Evolutionary conservation across 139 green algal genomes (phyloP).

Genomic region (Haematococcus lacustris): DNA sequence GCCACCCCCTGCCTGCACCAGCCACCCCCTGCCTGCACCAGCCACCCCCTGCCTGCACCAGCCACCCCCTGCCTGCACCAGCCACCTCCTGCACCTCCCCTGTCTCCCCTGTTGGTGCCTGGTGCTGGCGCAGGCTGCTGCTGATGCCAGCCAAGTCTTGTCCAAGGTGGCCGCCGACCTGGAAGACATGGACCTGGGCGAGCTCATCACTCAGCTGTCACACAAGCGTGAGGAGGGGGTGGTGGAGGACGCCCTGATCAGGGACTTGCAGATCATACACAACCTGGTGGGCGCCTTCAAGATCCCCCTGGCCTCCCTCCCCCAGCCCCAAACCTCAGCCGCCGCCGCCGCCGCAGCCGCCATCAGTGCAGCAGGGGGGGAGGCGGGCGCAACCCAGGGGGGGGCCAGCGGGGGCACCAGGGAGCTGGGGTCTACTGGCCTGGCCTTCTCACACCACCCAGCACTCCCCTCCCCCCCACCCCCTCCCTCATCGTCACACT

Average conservation of each 20-base stretch:
- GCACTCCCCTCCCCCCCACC: no score
- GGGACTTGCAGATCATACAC: slow-evolving; percentile 39
- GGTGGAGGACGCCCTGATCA: slow-evolving; percentile 30
- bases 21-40: no score
- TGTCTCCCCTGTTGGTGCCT: not conserved
- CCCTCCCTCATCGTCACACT: no score
- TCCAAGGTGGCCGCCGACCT: slow-evolving; percentile 8
- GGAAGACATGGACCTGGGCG: slow-evolving; percentile 13
- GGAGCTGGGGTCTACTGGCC: no score
- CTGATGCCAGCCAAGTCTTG: not conserved
- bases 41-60: no score
- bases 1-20: no score
- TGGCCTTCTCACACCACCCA: no score
- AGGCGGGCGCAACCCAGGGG: not conserved
- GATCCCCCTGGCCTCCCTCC: not conserved
- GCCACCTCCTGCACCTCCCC: no score
- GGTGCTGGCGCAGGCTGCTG: slow-evolving; percentile 6
- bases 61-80: no score
- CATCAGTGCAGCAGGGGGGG: not conserved
- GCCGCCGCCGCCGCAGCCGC: no score
- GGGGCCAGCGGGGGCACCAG: no score
- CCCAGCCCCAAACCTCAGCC: not conserved
- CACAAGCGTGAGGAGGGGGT: slow-evolving; percentile 15
- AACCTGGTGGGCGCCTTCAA: slow-evolving; percentile 18
- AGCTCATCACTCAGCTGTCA: slow-evolving; percentile 21